These are phyloP conservation scores for Phytophthora cactorum DNA, from an alignment of 352 stramenopile genomes.

Conservation along the genomic window DNA sequence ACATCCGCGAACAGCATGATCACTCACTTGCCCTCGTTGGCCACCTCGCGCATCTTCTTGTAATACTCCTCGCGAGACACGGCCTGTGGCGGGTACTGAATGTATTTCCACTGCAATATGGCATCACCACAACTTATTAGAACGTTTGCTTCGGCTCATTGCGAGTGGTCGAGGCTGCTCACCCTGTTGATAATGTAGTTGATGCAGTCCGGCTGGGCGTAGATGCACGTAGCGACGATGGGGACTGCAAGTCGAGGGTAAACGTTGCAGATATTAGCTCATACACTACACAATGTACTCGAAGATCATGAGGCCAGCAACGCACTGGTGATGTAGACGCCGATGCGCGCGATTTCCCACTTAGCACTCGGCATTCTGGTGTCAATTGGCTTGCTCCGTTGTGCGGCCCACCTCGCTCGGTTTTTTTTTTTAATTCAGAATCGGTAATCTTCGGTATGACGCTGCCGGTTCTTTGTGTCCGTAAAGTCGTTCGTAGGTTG, in stretches of 20 bases:
- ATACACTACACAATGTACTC: neutral
- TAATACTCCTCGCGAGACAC: constrained; percentile 81
- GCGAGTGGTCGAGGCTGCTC: neutral
- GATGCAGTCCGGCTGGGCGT: constrained; percentile 88
- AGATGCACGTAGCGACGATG: constrained; percentile 79
- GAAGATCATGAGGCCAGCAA: neutral
- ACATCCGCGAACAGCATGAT: neutral
- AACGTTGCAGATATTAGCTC: neutral
- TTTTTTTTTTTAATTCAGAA: neutral
- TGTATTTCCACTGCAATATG: constrained; percentile 78
- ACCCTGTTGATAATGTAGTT: constrained; percentile 78
- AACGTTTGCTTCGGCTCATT: neutral
- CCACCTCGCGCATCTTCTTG: constrained; percentile 77
- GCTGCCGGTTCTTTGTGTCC: constrained; percentile 17
- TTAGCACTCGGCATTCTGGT: constrained; percentile 64
- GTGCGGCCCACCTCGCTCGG: constrained; percentile 9
- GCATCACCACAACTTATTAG: constrained; percentile 2
- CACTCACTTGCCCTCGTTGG: constrained; percentile 59
- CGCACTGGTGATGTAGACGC: constrained; percentile 75
- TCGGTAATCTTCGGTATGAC: constrained; percentile 26
- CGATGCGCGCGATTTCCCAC: constrained; percentile 73
- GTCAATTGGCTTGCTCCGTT: constrained; percentile 14
- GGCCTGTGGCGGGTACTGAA: constrained; percentile 81
- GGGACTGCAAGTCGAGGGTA: constrained; percentile 51
- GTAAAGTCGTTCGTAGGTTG: constrained; percentile 8